Conservation (phyloP, 495 filamentous ascomycete genomes). For the Penicillium paradoxum region DNA sequence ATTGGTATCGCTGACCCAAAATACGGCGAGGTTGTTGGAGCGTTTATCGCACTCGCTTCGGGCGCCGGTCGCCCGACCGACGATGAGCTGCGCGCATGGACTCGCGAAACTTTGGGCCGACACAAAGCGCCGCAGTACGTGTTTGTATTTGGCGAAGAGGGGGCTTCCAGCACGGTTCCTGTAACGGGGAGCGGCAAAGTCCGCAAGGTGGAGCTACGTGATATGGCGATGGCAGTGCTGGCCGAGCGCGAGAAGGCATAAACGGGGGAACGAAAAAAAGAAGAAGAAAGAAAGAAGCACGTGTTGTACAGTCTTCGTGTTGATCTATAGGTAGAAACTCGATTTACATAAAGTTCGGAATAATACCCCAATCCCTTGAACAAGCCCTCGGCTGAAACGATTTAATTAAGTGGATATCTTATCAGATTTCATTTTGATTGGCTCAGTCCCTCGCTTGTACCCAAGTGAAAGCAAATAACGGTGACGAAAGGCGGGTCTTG, state of each 20-base stretch:
- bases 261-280: neutral
- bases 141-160: constrained; percentile 60
- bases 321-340: neutral
- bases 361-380: constrained; percentile 3
- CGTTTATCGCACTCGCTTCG: constrained; percentile 46
- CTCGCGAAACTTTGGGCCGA: constrained; percentile 53
- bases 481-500: constrained; percentile 3
- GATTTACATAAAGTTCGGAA: neutral
- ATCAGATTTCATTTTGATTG: constrained; percentile 10
- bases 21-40: constrained; percentile 64
- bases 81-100: constrained; percentile 55
- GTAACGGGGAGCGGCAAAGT: constrained; percentile 70
- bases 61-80: constrained; percentile 33
- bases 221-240: constrained; percentile 49
- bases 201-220: constrained; percentile 60
- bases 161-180: constrained; percentile 51
- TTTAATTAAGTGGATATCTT: constrained; percentile 1
- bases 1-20: constrained; percentile 57
- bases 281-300: neutral
- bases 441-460: neutral
- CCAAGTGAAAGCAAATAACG: neutral
- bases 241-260: constrained; percentile 13
- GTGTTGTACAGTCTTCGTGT: neutral
- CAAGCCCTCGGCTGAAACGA: neutral
- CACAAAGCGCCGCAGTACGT: constrained; percentile 65